A percentile compares a stretch with the other conserved stretches of the same genome.
Evolutionary conservation across 2,329 filamentous ascomycete genomes (phyloP).

Genomic region (Thielaviopsis euricoi): DNA sequence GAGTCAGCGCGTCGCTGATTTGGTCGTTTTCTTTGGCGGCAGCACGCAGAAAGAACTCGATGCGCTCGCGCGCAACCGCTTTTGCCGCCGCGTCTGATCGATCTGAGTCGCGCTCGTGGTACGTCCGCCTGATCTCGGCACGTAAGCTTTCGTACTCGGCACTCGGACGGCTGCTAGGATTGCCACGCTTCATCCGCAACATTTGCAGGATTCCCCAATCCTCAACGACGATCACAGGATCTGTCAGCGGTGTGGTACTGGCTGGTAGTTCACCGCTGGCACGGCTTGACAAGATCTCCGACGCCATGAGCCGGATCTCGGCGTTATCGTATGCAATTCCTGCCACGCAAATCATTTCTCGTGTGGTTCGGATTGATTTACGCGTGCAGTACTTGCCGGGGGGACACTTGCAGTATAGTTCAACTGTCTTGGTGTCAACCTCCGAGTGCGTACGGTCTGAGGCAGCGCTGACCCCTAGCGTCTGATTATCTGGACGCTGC

Average conservation of each 20-base stretch:
- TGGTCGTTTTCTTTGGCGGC: conserved; percentile 15
- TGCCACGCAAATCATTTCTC: neutral
- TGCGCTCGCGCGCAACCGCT: conserved; percentile 15
- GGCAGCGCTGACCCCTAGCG: neutral
- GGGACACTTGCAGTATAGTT: neutral
- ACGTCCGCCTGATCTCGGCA: conserved; percentile 20
- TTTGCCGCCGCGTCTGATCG: conserved; percentile 13
- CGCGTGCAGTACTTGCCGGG: neutral
- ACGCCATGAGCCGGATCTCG: conserved; percentile 19
- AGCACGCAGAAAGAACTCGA: conserved; percentile 16
- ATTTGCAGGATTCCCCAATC: conserved; percentile 19
- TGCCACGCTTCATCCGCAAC: conserved; percentile 17
- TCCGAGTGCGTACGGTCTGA: neutral
- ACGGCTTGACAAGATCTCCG: conserved; percentile 18
- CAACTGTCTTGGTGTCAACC: neutral
- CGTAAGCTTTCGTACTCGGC: conserved; percentile 16
- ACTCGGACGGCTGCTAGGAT: conserved; percentile 10
- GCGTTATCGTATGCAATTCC: conserved; percentile 9
- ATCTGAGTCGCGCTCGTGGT: conserved; percentile 20
- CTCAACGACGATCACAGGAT: conserved; percentile 17
- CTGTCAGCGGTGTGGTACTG: conserved; percentile 17
- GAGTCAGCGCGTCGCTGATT: conserved; percentile 10
- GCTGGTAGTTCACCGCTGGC: conserved; percentile 19
- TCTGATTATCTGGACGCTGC: neutral
- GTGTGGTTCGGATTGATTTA: neutral